These are phyloP conservation scores for Orbilia quercus DNA, from an alignment of 2,329 filamentous ascomycete genomes.

Conservation along the genomic window DNA sequence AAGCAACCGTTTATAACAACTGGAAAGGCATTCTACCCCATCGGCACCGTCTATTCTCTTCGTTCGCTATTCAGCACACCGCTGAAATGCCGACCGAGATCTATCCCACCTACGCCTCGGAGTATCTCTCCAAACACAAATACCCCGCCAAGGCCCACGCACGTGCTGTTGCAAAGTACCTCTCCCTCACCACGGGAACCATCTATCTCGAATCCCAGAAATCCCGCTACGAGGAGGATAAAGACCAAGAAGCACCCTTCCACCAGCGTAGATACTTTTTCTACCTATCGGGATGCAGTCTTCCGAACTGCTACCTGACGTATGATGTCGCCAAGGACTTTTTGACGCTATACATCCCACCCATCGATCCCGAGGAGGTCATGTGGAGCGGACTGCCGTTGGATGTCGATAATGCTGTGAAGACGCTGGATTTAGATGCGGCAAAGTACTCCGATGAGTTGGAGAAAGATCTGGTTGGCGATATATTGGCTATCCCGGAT, in stretches of 20 bases:
- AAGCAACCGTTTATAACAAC: not conserved
- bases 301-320: constrained; percentile 81
- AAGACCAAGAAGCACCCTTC: constrained; percentile 68
- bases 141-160: constrained; percentile 86
- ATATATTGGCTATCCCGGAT: constrained; percentile 78
- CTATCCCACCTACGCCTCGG: constrained; percentile 39
- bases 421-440: constrained; percentile 82
- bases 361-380: constrained; percentile 85
- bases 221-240: constrained; percentile 86
- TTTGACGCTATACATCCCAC: constrained; percentile 89
- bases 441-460: constrained; percentile 79
- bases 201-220: constrained; percentile 90
- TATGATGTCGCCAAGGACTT: constrained; percentile 81
- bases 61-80: not conserved
- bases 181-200: constrained; percentile 73
- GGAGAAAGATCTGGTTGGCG: constrained; percentile 68
- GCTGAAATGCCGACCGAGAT: constrained; percentile 43
- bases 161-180: constrained; percentile 79
- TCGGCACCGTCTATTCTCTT: not conserved
- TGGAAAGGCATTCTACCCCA: not conserved
- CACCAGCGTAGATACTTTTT: constrained; percentile 93
- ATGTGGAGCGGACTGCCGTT: constrained; percentile 93
- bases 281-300: constrained; percentile 87
- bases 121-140: constrained; percentile 52
- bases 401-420: constrained; percentile 77